Conservation (phyloP, 768 basidiomycete species). For the Tephrocybe rancida region DNA sequence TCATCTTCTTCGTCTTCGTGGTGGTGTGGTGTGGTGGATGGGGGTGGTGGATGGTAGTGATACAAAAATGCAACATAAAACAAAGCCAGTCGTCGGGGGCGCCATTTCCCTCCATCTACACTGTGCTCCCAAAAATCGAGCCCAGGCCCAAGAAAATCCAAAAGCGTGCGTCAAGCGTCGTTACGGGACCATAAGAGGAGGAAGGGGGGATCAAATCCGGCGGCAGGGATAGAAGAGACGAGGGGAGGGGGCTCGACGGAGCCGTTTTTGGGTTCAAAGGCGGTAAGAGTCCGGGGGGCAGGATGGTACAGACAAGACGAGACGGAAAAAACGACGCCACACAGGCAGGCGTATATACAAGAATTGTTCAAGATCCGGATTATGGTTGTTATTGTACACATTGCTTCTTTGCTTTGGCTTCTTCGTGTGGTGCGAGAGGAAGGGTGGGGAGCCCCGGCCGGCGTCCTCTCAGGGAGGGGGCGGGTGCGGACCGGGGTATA, state of each 20-base stretch:
- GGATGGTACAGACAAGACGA: background rate
- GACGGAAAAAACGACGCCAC: background rate
- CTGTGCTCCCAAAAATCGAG: no score
- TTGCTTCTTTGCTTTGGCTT: background rate
- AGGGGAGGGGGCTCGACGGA: no score
- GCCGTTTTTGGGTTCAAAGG: no score
- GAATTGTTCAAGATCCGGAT: background rate
- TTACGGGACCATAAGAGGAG: background rate
- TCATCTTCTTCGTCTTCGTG: background rate
- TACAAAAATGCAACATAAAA: no score
- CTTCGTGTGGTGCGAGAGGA: background rate
- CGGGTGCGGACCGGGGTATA: slow-evolving; percentile 9
- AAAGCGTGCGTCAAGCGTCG: no score
- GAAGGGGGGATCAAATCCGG: background rate
- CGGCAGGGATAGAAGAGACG: no score
- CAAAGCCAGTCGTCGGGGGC: no score
- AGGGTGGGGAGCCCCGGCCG: background rate
- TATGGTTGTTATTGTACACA: background rate
- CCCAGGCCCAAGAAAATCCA: no score
- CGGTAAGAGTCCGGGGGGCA: background rate
- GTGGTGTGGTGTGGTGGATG: no score
- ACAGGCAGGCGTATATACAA: slow-evolving; percentile 6
- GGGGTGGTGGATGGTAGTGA: no score
- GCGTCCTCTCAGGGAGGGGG: slow-evolving; percentile 8
- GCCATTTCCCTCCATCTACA: no score